A percentile compares a stretch with the other conserved stretches of the same genome.
phyloP scores from a whole-genome alignment of 805 yeast genomes.

The Wickerhamiella qilinensis region DNA sequence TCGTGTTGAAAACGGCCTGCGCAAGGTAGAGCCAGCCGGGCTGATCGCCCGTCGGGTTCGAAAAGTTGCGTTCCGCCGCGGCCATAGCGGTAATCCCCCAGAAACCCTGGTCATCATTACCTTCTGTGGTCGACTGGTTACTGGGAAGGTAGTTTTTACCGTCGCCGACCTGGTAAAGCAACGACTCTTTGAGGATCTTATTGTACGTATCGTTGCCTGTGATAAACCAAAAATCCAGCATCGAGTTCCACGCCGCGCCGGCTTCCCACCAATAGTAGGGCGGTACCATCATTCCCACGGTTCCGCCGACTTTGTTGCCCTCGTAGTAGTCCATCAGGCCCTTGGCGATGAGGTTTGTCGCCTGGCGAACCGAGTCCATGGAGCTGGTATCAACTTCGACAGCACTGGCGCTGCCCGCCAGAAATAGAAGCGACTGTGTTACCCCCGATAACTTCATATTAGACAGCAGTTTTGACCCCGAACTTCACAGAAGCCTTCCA shows the following conservation, averaged over 20 bases:
- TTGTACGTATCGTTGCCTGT: conserved; percentile 55
- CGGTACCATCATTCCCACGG: conserved; percentile 51
- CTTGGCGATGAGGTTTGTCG: conserved; percentile 41
- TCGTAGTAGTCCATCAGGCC: conserved; percentile 76
- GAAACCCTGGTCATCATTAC: conserved; percentile 87
- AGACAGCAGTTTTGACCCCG: too few relatives aligned
- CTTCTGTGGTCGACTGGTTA: conserved; percentile 72
- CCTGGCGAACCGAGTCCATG: conserved; percentile 22
- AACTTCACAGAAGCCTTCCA: too few relatives aligned
- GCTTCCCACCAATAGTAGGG: conserved; percentile 93
- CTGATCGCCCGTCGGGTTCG: conserved; percentile 43
- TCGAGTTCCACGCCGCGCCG: conserved; percentile 45
- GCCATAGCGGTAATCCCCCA: conserved; percentile 82
- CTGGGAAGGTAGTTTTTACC: conserved; percentile 58
- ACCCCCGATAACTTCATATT: too few relatives aligned
- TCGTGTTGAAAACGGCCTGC: conserved; percentile 76
- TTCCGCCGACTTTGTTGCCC: conserved; percentile 46
- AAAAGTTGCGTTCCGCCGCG: conserved; percentile 71
- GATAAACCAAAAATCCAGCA: conserved; percentile 69
- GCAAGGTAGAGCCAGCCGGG: conserved; percentile 65
- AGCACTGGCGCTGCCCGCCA: background rate
- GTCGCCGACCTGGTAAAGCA: conserved; percentile 49
- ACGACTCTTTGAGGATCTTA: conserved; percentile 38
- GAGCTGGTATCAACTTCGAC: conserved; percentile 10
- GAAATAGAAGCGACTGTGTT: too few relatives aligned